Evolutionary conservation across 441 rosid genomes (phyloP).

Genomic region (Populus hybrid): DNA sequence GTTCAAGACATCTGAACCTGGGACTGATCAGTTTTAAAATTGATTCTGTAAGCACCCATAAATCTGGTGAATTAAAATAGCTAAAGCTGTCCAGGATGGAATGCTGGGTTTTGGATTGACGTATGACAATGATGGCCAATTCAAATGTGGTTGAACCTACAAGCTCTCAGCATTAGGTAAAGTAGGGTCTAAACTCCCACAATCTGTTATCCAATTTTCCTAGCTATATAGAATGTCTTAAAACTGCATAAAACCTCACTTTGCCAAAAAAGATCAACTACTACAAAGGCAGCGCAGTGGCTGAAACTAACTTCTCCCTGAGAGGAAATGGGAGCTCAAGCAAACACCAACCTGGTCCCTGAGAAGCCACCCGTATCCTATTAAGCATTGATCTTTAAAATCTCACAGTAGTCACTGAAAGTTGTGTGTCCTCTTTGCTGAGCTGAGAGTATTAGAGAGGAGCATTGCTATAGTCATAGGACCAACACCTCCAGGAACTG

Average conservation of each 20-base stretch:
- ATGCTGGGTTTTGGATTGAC: not conserved
- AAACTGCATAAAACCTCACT: not conserved
- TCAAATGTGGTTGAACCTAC: too few species aligned
- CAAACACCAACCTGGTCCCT: not conserved
- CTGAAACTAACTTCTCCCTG: not conserved
- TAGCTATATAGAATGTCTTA: not conserved
- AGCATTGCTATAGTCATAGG: constrained; percentile 98
- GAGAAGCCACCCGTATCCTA: not conserved
- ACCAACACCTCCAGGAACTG: constrained; percentile 32
- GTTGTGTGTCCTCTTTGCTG: constrained; percentile 60
- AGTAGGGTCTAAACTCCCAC: too few species aligned
- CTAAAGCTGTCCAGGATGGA: not conserved
- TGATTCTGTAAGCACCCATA: not conserved
- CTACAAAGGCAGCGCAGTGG: not conserved
- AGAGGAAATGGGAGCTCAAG: not conserved
- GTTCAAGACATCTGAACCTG: not conserved
- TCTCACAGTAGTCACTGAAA: constrained; percentile 33
- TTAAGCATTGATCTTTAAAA: not conserved
- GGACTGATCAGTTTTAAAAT: not conserved
- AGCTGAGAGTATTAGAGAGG: constrained; percentile 62
- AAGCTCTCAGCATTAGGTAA: too few species aligned
- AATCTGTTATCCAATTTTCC: not conserved
- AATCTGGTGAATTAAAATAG: not conserved
- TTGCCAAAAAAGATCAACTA: not conserved
- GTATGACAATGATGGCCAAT: too few species aligned